Evolutionary conservation across 495 filamentous ascomycete species (phyloP), one percentile per base, ranked within the genome.

Genomic region (Ascobolus immersus): DNA sequence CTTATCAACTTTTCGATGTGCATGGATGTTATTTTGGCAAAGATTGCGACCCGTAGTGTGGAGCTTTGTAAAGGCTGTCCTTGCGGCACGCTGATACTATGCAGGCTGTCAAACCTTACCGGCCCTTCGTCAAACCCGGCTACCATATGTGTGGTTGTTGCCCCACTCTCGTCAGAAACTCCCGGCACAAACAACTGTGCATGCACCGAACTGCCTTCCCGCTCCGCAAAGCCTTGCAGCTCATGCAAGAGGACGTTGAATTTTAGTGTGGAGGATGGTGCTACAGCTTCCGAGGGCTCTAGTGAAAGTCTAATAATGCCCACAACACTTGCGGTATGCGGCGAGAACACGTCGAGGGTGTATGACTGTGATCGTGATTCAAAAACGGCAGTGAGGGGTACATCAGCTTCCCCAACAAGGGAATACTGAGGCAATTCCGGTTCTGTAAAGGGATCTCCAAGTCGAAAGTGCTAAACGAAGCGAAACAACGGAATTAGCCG

Each of bases 211-310:
- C 79, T 86, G 3, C 86, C 86, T 55, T 99, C 86, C 40, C 82
- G 71, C 55, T 99, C 86, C 1, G 86, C 77, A 44, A 99, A 94
- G 4, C 86, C 86, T 27, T 84, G 55, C 69, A 99, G 72, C 44
- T 94, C 79, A 47, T 86, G 81, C 81, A 99, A 91, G 32, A 92
- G 82, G 17, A 94, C 80, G 44, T 94, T 99, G 56, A 94, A 99
- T 49, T 94, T 94, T 35, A 99, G 56, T 17, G 77, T 94, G 33
- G 77, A 80, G 6, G 77, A 74, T 48, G 89, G 74, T 5, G 86
- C 84, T 4, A 31, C 17, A 4, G 18, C 18, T 14, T 77, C 84
- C 1, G 84, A 93, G 21, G 86, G 86, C 45, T 94, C 86, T 7
- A 99, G 57, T 2, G 82, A 84, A 28, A 99, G 55, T 35, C 78